Evolutionary conservation across 257 asterid genomes (phyloP), one percentile per base, ranked within the genome.

Genomic region (Gardenia jasminoides): DNA sequence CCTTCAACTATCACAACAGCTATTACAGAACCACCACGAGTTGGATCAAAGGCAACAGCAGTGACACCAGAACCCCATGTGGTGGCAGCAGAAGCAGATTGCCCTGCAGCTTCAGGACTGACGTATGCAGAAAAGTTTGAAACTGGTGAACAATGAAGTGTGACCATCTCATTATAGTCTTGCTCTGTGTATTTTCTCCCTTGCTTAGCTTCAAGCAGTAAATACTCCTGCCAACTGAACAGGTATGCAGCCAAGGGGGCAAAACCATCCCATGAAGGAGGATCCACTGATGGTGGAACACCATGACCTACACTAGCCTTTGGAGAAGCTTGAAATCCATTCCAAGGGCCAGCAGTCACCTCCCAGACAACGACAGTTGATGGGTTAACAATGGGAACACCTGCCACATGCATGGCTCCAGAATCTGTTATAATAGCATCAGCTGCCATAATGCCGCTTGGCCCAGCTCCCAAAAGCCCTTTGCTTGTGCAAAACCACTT

Each of bases 31-130:
- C 99, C 99, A 81, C 99, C 99, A 80, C 95, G 94, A 7, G 98
- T 93, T 30, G 99, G 99, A 91, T 96, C 99, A 79, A 96, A 96
- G 77, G 99, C 97, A 81, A 96, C 94, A 54, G 99, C 99, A 79
- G 99, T 93, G 84, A 96, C 99, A 80, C 99, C 98, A 77, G 99
- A 96, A 80, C 99, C 99, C 99, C 99, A 96, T 81, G 99, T 96
- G 43, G 99, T 96, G 64, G 96, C 86, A 46, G 96, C 91, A 70
- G 94, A 88, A 12, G 93, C 92, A 24, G 98, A 92, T 82, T 96
- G 97, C 82, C 98, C 98, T 48, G 99, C 99, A 78, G 98, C 96
- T 87, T 96, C 99, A 56, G 99, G 99, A 86, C 96, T 93, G 79
- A 96, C 99, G 79, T 96, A 96, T 47, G 99, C 99, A 83, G 99